Conservation (phyloP, 345 rosid genomes). For the Populus deltoides region DNA sequence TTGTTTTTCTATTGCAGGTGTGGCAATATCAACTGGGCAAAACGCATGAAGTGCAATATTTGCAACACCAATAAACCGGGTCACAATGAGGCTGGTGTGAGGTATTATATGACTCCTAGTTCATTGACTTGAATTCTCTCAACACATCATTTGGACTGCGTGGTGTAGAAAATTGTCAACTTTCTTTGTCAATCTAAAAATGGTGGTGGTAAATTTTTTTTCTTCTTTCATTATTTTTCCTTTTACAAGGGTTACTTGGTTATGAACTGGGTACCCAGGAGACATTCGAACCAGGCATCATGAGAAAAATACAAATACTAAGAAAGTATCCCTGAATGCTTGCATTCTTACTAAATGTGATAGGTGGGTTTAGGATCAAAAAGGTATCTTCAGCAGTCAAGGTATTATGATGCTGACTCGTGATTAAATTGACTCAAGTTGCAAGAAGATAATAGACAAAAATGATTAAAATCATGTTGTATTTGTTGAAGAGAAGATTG, state of each 20-base stretch:
- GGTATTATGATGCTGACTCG: not conserved
- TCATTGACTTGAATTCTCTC: not conserved
- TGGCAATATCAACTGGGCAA: constrained; percentile 97
- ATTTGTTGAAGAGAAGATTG: too few relatives aligned
- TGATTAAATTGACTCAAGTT: too few relatives aligned
- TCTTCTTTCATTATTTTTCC: not conserved
- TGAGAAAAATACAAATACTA: not conserved
- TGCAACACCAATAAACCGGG: constrained; percentile 98
- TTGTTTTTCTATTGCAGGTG: constrained; percentile 54
- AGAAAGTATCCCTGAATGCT: not conserved
- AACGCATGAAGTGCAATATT: constrained; percentile 87
- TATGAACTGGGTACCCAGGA: not conserved
- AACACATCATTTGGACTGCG: not conserved
- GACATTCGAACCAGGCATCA: not conserved
- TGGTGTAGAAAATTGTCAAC: not conserved
- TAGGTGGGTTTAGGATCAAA: not conserved
- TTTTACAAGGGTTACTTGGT: not conserved
- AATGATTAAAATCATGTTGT: too few relatives aligned
- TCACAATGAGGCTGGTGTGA: constrained; percentile 91
- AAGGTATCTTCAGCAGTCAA: not conserved
- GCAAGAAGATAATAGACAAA: too few relatives aligned
- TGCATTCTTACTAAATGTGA: not conserved
- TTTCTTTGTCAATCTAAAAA: not conserved
- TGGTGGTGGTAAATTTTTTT: not conserved
- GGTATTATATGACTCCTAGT: constrained; percentile 38